Evolutionary conservation across 306 rosid genomes (phyloP).

Genomic region (Cicer yamashitae): DNA sequence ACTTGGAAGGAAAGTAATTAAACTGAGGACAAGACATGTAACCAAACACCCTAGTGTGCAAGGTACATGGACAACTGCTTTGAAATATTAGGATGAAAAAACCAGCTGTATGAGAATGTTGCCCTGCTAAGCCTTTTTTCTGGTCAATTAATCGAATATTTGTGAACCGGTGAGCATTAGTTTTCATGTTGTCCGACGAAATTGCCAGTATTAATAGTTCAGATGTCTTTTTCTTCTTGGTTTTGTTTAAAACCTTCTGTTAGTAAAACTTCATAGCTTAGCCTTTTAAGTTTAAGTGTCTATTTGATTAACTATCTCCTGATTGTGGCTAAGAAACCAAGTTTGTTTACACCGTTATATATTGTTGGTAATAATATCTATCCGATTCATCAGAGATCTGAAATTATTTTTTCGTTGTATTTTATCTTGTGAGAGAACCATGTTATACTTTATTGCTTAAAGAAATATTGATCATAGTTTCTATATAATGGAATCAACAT

Average conservation of each 20-base stretch:
- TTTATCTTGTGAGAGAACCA: neutral
- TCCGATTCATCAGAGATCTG: neutral
- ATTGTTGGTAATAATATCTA: neutral
- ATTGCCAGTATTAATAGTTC: slow-evolving; percentile 17
- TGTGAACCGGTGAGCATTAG: slow-evolving; percentile 12
- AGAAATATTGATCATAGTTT: neutral
- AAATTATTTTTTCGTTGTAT: neutral
- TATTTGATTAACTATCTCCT: neutral
- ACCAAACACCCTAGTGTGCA: slow-evolving; percentile 88
- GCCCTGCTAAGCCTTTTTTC: neutral
- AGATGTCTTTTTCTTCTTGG: neutral
- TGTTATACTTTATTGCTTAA: neutral
- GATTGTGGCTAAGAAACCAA: neutral
- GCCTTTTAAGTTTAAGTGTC: neutral
- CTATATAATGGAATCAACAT: neutral
- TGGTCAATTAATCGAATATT: slow-evolving; percentile 1
- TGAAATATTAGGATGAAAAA: slow-evolving; percentile 55
- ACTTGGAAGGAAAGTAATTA: slow-evolving; percentile 89
- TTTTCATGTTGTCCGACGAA: slow-evolving; percentile 21
- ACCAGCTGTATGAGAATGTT: slow-evolving; percentile 32
- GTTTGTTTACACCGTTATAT: neutral
- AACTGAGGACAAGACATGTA: slow-evolving; percentile 85
- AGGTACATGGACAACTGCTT: slow-evolving; percentile 92
- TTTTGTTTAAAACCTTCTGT: neutral
- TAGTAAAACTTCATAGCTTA: neutral